Percentiles rank a stretch among this genome's conserved stretches.
phyloP scores from a whole-genome alignment of 257 asterid genomes.

The Solanum microdontum region DNA sequence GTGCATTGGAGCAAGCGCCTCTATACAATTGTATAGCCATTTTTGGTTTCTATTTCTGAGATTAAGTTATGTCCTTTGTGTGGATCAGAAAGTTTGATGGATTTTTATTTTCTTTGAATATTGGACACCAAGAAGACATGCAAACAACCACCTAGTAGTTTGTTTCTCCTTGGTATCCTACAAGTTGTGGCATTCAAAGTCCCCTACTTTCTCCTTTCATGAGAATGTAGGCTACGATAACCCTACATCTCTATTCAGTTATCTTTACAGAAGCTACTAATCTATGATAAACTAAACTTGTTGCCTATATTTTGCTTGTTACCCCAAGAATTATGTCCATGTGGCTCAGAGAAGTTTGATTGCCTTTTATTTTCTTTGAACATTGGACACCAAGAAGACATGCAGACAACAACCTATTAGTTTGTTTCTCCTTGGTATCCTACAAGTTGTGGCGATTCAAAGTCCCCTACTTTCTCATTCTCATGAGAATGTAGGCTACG shows the following conservation, averaged over 20 bases:
- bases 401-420: background rate
- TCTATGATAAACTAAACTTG: background rate
- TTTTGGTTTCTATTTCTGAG: background rate
- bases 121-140: background rate
- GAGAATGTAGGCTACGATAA: background rate
- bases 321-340: background rate
- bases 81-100: background rate
- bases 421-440: background rate
- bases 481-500: background rate
- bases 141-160: background rate
- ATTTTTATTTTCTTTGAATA: background rate
- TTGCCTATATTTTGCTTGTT: background rate
- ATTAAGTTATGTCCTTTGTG: background rate
- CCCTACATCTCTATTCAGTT: background rate
- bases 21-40: background rate
- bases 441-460: background rate
- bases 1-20: background rate
- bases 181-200: background rate
- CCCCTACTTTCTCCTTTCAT: background rate
- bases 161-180: background rate
- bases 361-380: background rate
- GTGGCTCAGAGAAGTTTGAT: background rate
- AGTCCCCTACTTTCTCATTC: background rate
- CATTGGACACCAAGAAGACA: background rate
- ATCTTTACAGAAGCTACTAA: background rate